phyloP scores from a whole-genome alignment of 1,284 basidiomycete genomes.

The Cryptococcus hybrid region DNA sequence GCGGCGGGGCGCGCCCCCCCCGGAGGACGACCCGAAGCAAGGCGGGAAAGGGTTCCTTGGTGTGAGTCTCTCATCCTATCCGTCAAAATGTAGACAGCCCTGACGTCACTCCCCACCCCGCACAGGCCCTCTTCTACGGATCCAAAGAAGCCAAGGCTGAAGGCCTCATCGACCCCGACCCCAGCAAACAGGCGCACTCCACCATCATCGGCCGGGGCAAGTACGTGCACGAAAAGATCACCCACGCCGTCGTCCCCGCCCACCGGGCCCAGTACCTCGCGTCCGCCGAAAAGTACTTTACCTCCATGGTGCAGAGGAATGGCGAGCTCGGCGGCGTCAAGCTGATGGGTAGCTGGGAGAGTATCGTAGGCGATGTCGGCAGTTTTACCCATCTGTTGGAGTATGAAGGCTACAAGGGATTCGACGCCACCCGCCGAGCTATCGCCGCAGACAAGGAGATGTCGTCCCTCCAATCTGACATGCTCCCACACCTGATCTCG shows the following conservation, averaged over 20 bases:
- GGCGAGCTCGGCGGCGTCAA: conserved; percentile 68
- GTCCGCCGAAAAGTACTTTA: conserved; percentile 79
- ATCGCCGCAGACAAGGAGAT: conserved; percentile 14
- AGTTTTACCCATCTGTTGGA: conserved; percentile 71
- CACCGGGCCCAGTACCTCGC: conserved; percentile 75
- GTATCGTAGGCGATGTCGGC: conserved; percentile 80
- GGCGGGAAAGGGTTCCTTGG: conserved; percentile 33
- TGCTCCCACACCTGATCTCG: conserved; percentile 69
- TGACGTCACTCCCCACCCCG: conserved; percentile 3
- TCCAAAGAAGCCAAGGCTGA: conserved; percentile 79
- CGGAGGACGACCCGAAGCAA: conserved; percentile 22
- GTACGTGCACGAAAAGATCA: conserved; percentile 75
- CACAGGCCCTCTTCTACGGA: conserved; percentile 63
- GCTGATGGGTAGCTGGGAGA: conserved; percentile 86
- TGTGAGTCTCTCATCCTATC: conserved; percentile 16
- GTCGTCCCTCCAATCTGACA: conserved; percentile 38
- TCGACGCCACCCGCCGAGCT: conserved; percentile 53
- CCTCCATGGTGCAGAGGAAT: conserved; percentile 61
- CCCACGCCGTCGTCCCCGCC: conserved; percentile 80
- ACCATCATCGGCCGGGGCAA: conserved; percentile 80
- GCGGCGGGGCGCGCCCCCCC: not conserved
- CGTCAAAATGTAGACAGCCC: too few relatives aligned
- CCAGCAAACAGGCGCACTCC: conserved; percentile 61
- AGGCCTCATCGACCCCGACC: conserved; percentile 64
- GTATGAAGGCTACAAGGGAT: conserved; percentile 84